Evolutionary conservation across 495 filamentous ascomycete genomes (phyloP).

Genomic region (Tuber microsphaerosporum): DNA sequence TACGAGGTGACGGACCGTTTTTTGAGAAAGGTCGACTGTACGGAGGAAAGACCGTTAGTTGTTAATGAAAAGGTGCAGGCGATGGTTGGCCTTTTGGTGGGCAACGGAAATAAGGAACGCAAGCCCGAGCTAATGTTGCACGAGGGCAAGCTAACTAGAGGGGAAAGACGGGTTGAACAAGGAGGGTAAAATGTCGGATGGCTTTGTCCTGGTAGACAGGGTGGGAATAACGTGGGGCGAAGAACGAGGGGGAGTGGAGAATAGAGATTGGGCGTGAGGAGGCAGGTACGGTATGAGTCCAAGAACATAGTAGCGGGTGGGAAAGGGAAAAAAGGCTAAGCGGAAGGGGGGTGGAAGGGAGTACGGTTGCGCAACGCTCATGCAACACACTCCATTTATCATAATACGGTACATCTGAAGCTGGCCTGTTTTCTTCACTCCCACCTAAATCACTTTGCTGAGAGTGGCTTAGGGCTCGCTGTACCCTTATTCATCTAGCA

Average conservation of each 20-base stretch:
- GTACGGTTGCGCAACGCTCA: no score
- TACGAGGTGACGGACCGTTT: neutral
- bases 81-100: neutral
- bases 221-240: neutral
- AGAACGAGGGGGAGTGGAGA: neutral
- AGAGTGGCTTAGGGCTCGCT: no score
- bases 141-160: neutral
- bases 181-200: neutral
- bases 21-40: neutral
- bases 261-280: neutral
- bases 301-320: neutral
- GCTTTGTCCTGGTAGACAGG: neutral
- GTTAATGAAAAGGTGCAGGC: neutral
- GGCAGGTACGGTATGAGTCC: neutral
- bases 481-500: no score
- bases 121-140: neutral
- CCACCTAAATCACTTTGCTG: no score
- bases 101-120: neutral
- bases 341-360: no score
- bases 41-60: neutral
- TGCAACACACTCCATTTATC: no score
- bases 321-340: neutral
- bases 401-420: no score
- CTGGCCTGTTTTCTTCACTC: no score
- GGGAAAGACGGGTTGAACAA: neutral